A percentile compares a stretch with the other conserved stretches of the same genome.
Conservation (phyloP, 1,139 yeast genomes). For the Pichia sp. region DNA sequence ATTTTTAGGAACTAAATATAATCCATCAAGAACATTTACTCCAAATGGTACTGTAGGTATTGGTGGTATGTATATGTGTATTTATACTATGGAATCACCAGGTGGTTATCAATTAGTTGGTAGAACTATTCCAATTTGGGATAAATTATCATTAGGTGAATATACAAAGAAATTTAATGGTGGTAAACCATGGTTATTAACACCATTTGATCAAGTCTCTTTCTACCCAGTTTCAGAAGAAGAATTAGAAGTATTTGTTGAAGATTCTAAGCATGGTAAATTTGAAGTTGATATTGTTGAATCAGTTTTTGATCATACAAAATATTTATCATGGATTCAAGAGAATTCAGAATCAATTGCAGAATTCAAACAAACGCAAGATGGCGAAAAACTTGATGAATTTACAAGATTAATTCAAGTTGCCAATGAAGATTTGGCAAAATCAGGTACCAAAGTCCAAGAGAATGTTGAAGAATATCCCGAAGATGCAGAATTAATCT, state of each 20-base stretch:
- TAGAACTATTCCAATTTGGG: constrained; percentile 97
- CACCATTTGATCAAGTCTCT: constrained; percentile 91
- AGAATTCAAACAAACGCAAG: constrained; percentile 59
- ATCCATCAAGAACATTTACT: constrained; percentile 92
- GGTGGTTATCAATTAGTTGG: constrained; percentile 98
- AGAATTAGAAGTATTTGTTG: constrained; percentile 66
- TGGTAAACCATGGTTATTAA: constrained; percentile 79
- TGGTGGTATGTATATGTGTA: constrained; percentile 98
- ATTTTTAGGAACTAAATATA: constrained; percentile 85
- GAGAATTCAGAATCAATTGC: constrained; percentile 68
- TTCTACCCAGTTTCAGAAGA: constrained; percentile 86
- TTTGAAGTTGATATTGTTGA: constrained; percentile 72
- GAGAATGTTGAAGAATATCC: constrained; percentile 49
- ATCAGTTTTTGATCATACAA: constrained; percentile 73
- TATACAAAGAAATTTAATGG: constrained; percentile 39
- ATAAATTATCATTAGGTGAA: constrained; percentile 71
- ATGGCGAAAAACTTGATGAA: constrained; percentile 77
- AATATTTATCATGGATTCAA: constrained; percentile 73
- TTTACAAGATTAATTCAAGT: constrained; percentile 77
- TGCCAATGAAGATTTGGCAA: constrained; percentile 70
- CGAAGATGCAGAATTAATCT: constrained; percentile 75
- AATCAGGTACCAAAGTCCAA: constrained; percentile 35
- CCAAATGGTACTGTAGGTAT: constrained; percentile 97
- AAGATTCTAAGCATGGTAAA: constrained; percentile 74
- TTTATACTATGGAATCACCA: constrained; percentile 96